Conservation (phyloP, 2,329 filamentous ascomycete genomes). For the Fusarium keratoplasticum region DNA sequence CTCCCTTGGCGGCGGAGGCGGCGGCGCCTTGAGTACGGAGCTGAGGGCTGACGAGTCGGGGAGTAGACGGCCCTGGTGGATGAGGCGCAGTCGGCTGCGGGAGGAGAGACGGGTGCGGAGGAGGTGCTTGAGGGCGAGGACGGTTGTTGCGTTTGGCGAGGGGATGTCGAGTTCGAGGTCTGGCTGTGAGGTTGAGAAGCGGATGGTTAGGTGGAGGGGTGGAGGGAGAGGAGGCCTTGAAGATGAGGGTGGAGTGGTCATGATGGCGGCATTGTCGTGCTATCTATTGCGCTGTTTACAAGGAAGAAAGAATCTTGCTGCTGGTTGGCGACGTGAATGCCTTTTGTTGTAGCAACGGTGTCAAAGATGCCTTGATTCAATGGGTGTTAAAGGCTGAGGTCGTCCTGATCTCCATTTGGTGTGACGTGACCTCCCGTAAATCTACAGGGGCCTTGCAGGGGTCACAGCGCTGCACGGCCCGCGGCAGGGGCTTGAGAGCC, state of each 20-base stretch:
- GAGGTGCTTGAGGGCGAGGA: conserved; percentile 82
- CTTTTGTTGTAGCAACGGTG: background rate
- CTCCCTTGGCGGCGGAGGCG: conserved; percentile 58
- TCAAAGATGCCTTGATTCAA: conserved; percentile 1
- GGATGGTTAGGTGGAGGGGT: conserved; percentile 82
- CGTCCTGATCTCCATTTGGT: conserved; percentile 3
- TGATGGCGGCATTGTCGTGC: conserved; percentile 41
- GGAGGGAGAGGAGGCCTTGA: conserved; percentile 41
- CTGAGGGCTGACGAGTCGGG: conserved; percentile 77
- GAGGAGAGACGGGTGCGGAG: conserved; percentile 80
- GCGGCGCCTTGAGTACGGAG: conserved; percentile 73
- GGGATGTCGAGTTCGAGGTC: conserved; percentile 85
- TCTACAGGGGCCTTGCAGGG: conserved; percentile 26
- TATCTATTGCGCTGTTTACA: background rate
- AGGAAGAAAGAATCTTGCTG: background rate
- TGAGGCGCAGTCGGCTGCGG: conserved; percentile 83
- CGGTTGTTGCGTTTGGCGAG: conserved; percentile 74
- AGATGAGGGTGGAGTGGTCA: conserved; percentile 39
- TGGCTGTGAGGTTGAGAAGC: conserved; percentile 87
- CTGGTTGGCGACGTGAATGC: background rate
- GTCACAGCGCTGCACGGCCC: conserved; percentile 13
- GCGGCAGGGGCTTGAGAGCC: conserved; percentile 17
- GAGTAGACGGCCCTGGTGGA: conserved; percentile 89
- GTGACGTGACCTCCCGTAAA: conserved; percentile 27
- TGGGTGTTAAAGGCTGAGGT: background rate